phyloP scores from a whole-genome alignment of 305 asterid species.

The Solanum chacoense region DNA sequence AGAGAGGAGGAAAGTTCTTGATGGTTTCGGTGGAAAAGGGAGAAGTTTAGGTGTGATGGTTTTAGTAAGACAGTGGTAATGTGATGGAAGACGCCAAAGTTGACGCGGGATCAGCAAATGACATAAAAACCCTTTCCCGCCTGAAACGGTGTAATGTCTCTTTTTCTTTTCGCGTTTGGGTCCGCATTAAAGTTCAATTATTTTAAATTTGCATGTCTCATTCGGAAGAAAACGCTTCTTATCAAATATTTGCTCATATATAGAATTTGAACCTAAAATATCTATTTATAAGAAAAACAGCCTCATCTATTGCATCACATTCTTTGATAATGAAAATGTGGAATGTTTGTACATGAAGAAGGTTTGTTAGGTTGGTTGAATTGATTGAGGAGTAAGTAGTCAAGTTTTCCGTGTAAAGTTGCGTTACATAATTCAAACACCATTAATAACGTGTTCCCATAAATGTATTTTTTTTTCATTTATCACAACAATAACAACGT shows the following conservation, averaged over 20 bases:
- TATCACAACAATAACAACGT: background rate
- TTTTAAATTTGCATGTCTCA: no score
- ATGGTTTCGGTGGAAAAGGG: constrained; percentile 22
- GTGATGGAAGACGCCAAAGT: background rate
- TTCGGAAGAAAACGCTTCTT: accelerated
- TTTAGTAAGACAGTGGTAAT: constrained; percentile 8
- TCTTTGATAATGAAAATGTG: background rate
- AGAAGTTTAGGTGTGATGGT: background rate
- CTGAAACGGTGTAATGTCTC: background rate
- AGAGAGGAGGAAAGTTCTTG: constrained; percentile 33
- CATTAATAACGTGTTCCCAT: background rate
- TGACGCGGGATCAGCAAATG: background rate
- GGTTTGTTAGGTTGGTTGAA: background rate
- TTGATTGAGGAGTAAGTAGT: background rate
- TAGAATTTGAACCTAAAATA: no score
- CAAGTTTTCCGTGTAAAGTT: background rate
- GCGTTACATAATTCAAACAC: background rate
- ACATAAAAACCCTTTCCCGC: background rate
- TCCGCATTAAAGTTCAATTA: no score
- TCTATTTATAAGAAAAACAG: accelerated
- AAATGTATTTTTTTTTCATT: background rate
- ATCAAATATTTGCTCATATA: no score
- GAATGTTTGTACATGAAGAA: background rate
- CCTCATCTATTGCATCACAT: no score
- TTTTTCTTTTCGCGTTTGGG: no score